Base-by-base conservation (phyloP, 495 filamentous ascomycete genomes). In the Astrothelium macrocarpum region DNA sequence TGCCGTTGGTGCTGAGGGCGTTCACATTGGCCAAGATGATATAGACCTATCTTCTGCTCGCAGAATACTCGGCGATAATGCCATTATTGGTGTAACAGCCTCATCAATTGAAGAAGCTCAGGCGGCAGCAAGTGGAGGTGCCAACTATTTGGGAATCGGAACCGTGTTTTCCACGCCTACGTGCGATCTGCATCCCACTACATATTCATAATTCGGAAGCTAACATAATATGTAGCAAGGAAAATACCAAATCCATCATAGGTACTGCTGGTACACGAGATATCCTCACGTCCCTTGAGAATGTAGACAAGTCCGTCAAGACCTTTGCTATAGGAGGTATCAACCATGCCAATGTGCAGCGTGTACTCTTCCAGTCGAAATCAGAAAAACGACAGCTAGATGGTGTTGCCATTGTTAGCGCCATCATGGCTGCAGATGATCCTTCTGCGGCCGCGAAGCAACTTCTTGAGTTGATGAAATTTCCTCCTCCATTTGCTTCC, bases 11-110 rank as follows among this genome's bases (percentile, higher is more conserved):
- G 91, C 87, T 43, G 93, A 96, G 72, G 94, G 94, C 53, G 89
- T 96, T 16, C 93, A 98, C 74, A 81, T 98, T 45, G 93, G 94
- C 32, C 93, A 96, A 75, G 90, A 96, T 82, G 93, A 98, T 75
- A 86, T 96, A 87, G 85, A 84, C 62, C 73, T 92, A 46, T 70
- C 76, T 23, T 79, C 82, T 5, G 92, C 91, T 2, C 86, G 87
- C 62, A 78, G 76, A 62, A 74, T 96, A 11, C 81, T 97, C 1
- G 91, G 91, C 1, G 76, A 85, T 2, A 78, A 87, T 65, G 84
- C 84, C 20, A 85, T 87, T 59, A 85, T 87, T 62, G 85, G 85
- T 25, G 89, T 95, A 31, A 92, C 85, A 32, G 87, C 84, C 23
- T 87, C 83, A 32, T 82, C 80, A n/a, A 67, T 84, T 4, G 79